Percentiles rank a stretch among this genome's conserved stretches.
phyloP scores from a whole-genome alignment of 202 grass and related monocot genomes.

The Carex arenaria region DNA sequence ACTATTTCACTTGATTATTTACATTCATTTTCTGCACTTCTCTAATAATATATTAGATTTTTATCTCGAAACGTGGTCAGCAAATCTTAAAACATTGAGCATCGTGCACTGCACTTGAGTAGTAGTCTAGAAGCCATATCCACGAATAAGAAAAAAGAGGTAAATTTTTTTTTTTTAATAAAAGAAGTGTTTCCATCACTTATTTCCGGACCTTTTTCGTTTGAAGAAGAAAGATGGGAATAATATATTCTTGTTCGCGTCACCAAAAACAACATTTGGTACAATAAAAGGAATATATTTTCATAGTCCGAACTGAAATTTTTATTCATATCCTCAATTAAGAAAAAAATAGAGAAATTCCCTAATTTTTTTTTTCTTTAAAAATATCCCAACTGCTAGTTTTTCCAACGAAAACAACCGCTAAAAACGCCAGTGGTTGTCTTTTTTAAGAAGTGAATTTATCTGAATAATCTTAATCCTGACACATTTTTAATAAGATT shows the following conservation, averaged over 20 bases:
- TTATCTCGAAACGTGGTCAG: neutral
- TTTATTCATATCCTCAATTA: too few species aligned
- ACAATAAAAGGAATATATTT: neutral
- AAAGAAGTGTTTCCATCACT: neutral
- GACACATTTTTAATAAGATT: too few species aligned
- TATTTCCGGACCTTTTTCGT: neutral
- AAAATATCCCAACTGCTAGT: too few species aligned
- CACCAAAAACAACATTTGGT: neutral
- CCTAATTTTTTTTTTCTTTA: too few species aligned
- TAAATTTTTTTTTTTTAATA: neutral
- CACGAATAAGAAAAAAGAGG: neutral
- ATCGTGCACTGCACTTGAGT: slow-evolving; percentile 6
- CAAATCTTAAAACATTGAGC: neutral
- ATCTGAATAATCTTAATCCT: too few species aligned
- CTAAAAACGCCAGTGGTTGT: too few species aligned
- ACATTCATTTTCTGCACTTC: neutral
- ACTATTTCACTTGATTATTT: neutral
- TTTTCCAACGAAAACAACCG: too few species aligned
- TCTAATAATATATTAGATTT: neutral
- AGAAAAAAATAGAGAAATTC: too few species aligned
- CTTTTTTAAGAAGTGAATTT: too few species aligned
- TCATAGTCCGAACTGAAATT: too few species aligned
- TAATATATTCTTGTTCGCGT: neutral
- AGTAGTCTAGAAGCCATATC: neutral
- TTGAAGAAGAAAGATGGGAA: neutral